Conservation (phyloP, 768 basidiomycete species). For the Amylocystis lapponica region DNA sequence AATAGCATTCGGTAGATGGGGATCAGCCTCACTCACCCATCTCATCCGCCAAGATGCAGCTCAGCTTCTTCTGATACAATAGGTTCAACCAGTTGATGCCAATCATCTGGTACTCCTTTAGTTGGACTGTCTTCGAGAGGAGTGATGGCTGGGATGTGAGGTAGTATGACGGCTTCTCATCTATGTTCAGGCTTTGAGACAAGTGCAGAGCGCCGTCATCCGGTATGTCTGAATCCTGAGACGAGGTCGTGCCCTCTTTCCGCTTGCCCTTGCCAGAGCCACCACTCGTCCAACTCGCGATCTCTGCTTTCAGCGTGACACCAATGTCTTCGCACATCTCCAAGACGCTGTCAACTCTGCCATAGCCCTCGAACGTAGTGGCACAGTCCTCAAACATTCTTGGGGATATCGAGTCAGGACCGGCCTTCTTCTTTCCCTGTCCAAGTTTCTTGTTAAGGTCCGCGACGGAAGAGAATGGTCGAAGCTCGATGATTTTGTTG, state of each 20-base stretch:
- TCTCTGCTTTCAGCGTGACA: slow-evolving; percentile 59
- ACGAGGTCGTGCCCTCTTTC: slow-evolving; percentile 23
- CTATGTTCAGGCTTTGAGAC: slow-evolving; percentile 37
- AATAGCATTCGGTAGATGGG: too few species aligned
- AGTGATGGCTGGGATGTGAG: slow-evolving; percentile 68
- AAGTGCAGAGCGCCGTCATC: slow-evolving; percentile 65
- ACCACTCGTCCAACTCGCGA: slow-evolving; percentile 64
- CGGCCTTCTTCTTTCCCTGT: slow-evolving; percentile 84
- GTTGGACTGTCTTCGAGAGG: slow-evolving; percentile 57
- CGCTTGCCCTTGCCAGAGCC: slow-evolving; percentile 33
- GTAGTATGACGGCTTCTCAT: slow-evolving; percentile 52
- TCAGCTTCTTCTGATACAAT: slow-evolving; percentile 71
- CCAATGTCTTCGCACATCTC: slow-evolving; percentile 88
- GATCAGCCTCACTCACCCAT: slow-evolving; percentile 87
- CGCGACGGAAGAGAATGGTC: slow-evolving; percentile 74
- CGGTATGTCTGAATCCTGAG: slow-evolving; percentile 21
- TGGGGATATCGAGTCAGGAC: slow-evolving; percentile 77
- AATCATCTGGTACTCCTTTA: slow-evolving; percentile 96
- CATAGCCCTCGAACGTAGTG: slow-evolving; percentile 79
- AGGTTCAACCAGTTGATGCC: slow-evolving; percentile 98
- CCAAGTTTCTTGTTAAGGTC: slow-evolving; percentile 73
- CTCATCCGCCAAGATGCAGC: slow-evolving; percentile 97
- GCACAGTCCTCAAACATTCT: slow-evolving; percentile 89
- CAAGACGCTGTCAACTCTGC: slow-evolving; percentile 83
- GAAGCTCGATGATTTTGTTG: slow-evolving; percentile 62